These are phyloP conservation scores for Thalassiosira ordinaria DNA, from an alignment of 352 stramenopile species.

Conservation along the genomic window DNA sequence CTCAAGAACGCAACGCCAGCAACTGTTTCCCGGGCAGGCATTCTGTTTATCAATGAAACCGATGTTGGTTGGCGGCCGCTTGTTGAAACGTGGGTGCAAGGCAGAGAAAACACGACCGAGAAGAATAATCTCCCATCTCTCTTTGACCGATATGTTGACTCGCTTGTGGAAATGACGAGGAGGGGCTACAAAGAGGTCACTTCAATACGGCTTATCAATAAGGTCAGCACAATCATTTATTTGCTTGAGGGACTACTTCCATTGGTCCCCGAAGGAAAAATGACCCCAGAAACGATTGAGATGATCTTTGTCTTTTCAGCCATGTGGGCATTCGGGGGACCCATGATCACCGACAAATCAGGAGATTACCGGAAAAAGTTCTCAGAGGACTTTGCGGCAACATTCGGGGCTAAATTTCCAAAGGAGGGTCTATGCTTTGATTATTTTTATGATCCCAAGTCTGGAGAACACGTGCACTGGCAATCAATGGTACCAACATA, in stretches of 20 bases:
- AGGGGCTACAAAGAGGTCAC: slow-evolving; percentile 95
- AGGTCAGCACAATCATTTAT: slow-evolving; percentile 95
- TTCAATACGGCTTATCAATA: slow-evolving; percentile 92
- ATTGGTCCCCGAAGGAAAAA: slow-evolving; percentile 85
- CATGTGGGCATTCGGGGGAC: slow-evolving; percentile 96
- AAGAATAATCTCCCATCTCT: slow-evolving; percentile 91
- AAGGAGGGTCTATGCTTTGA: slow-evolving; percentile 96
- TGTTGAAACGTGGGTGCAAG: slow-evolving; percentile 95
- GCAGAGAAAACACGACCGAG: slow-evolving; percentile 90
- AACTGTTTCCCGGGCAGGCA: slow-evolving; percentile 95
- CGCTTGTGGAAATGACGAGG: slow-evolving; percentile 92
- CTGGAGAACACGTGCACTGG: slow-evolving; percentile 93
- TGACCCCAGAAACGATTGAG: slow-evolving; percentile 93
- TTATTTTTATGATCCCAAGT: slow-evolving; percentile 96
- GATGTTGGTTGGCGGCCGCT: slow-evolving; percentile 95
- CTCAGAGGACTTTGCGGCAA: slow-evolving; percentile 83
- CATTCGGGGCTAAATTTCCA: slow-evolving; percentile 90
- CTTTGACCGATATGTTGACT: slow-evolving; percentile 97
- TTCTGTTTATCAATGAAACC: slow-evolving; percentile 95
- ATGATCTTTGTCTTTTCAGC: slow-evolving; percentile 95
- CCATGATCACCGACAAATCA: slow-evolving; percentile 92
- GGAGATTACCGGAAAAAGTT: slow-evolving; percentile 88
- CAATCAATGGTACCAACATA: slow-evolving; percentile 87
- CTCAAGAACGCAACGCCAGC: slow-evolving; percentile 95
- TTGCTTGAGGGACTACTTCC: slow-evolving; percentile 93